Conservation (phyloP, 2,329 filamentous ascomycete genomes). For the Ophiocordyceps unilateralis region DNA sequence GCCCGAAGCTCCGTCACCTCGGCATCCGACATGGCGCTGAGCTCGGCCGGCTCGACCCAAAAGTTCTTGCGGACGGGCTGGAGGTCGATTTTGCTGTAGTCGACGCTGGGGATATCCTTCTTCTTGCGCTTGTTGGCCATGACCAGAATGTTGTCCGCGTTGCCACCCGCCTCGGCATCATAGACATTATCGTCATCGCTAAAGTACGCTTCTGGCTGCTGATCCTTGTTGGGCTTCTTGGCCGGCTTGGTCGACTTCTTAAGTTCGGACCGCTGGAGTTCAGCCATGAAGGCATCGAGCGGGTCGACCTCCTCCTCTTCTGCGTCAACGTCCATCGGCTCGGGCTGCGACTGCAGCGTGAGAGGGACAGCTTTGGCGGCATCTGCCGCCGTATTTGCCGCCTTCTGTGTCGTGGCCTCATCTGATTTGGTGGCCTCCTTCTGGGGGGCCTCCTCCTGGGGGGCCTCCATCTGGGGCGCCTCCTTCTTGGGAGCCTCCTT, state of each 20-base stretch:
- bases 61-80: constrained; percentile 84
- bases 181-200: constrained; percentile 61
- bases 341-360: constrained; percentile 10
- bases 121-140: constrained; percentile 61
- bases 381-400: background rate
- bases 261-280: constrained; percentile 37
- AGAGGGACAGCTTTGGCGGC: background rate
- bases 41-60: constrained; percentile 76
- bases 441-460: too few species aligned
- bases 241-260: constrained; percentile 15
- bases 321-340: constrained; percentile 40
- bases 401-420: background rate
- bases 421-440: too few species aligned
- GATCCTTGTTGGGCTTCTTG: constrained; percentile 30
- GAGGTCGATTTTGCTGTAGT: constrained; percentile 77
- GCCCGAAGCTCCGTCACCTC: constrained; percentile 68
- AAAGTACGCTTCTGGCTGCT: constrained; percentile 72
- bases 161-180: constrained; percentile 27
- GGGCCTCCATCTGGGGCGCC: too few species aligned
- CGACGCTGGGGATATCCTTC: constrained; percentile 78
- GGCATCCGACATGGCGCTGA: constrained; percentile 67
- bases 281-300: constrained; percentile 92
- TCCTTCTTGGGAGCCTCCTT: background rate
- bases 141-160: constrained; percentile 30
- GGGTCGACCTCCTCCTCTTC: constrained; percentile 72